Conservation (phyloP, 2,329 filamentous ascomycete species). For the Neocucurbitaria cava region DNA sequence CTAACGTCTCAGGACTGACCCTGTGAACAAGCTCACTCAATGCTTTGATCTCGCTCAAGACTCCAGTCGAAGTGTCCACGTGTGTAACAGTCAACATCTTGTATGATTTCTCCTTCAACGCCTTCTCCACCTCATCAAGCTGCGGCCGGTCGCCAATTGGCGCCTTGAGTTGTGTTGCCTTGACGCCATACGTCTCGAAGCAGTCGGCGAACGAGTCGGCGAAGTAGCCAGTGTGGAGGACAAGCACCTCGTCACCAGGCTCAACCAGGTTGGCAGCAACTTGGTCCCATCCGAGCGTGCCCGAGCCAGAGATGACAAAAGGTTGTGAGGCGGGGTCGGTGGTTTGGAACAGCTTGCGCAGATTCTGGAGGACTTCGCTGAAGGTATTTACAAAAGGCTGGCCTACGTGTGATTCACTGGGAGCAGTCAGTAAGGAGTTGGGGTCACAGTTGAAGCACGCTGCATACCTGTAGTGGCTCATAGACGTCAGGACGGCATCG, state of each 20-base stretch:
- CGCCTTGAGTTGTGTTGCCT: conserved; percentile 87
- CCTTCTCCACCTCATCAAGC: conserved; percentile 85
- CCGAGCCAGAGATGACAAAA: conserved; percentile 91
- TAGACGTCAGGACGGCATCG: conserved; percentile 92
- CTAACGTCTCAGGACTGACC: conserved; percentile 87
- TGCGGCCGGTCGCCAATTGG: conserved; percentile 88
- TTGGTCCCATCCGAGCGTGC: conserved; percentile 95
- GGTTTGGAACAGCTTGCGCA: conserved; percentile 94
- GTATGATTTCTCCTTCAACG: conserved; percentile 88
- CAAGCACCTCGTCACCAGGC: conserved; percentile 85
- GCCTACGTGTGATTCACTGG: conserved; percentile 91
- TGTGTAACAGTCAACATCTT: conserved; percentile 95
- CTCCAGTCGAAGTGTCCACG: conserved; percentile 96
- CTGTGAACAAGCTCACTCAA: conserved; percentile 82
- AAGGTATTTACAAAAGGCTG: conserved; percentile 88
- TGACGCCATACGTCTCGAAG: conserved; percentile 87
- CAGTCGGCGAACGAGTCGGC: conserved; percentile 94
- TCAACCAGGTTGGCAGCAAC: conserved; percentile 94
- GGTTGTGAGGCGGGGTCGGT: conserved; percentile 83
- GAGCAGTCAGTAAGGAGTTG: conserved; percentile 4
- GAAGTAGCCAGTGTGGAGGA: conserved; percentile 97
- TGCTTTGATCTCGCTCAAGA: conserved; percentile 87
- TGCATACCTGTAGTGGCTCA: conserved; percentile 86
- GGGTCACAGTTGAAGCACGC: not conserved
- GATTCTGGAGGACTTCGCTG: conserved; percentile 84